These are phyloP conservation scores for Aspergillus wentii DNA, from an alignment of 495 filamentous ascomycete species.

Conservation along the genomic window DNA sequence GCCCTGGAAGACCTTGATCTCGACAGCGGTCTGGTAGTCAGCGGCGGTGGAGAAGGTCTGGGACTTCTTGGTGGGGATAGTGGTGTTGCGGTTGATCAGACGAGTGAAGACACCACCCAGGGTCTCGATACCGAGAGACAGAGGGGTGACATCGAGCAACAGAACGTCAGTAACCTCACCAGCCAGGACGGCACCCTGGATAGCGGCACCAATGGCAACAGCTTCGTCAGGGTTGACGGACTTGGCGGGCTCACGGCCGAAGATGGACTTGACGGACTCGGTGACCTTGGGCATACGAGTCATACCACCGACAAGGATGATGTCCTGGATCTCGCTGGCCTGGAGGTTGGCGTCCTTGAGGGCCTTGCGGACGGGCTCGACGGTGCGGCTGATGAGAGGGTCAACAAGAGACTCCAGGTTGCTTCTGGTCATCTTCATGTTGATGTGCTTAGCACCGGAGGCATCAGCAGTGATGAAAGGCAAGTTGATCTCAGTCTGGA, in stretches of 20 bases:
- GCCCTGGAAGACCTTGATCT: slow-evolving; percentile 99
- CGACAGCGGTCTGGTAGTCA: slow-evolving; percentile 98
- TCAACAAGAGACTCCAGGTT: slow-evolving; percentile 92
- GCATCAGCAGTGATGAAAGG: slow-evolving; percentile 98
- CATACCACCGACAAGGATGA: slow-evolving; percentile 99
- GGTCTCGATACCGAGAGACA: slow-evolving; percentile 99
- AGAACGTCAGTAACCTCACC: slow-evolving; percentile 97
- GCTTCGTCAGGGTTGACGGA: slow-evolving; percentile 99
- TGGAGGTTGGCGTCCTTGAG: slow-evolving; percentile 94
- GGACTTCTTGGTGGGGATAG: slow-evolving; percentile 99
- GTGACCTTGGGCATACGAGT: slow-evolving; percentile 99
- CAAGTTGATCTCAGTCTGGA: slow-evolving; percentile 97
- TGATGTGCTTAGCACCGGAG: slow-evolving; percentile 95
- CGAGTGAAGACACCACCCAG: slow-evolving; percentile 99
- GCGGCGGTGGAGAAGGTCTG: slow-evolving; percentile 98
- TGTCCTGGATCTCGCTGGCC: slow-evolving; percentile 95
- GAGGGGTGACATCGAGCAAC: slow-evolving; percentile 92
- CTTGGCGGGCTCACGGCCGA: slow-evolving; percentile 97
- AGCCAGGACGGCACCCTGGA: slow-evolving; percentile 94
- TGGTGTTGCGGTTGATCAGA: slow-evolving; percentile 99
- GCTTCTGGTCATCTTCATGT: slow-evolving; percentile 85
- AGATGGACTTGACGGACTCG: slow-evolving; percentile 95
- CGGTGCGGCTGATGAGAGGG: slow-evolving; percentile 79
- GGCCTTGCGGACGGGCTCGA: slow-evolving; percentile 94
- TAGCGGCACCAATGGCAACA: slow-evolving; percentile 95